phyloP scores from a whole-genome alignment of 371 early-diverging fungal genomes.

The Mucor circinelloides region DNA sequence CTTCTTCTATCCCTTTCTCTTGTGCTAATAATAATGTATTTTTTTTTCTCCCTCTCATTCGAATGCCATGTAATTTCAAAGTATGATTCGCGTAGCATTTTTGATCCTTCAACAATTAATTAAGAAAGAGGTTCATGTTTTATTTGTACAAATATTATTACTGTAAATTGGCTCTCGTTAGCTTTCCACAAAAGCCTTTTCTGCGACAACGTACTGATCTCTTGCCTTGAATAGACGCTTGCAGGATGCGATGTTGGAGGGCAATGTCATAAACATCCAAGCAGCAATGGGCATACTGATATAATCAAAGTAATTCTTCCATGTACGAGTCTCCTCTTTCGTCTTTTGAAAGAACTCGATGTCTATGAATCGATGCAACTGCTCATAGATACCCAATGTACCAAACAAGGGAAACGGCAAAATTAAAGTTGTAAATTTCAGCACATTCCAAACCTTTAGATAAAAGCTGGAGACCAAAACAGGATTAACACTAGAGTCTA shows the following conservation, averaged over 20 bases:
- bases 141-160: background rate
- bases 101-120: too few species aligned
- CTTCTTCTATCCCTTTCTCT: background rate
- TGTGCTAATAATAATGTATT: background rate
- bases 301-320: conserved; percentile 47
- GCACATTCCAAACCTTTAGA: conserved; percentile 39
- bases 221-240: conserved; percentile 42
- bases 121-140: background rate
- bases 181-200: conserved; percentile 34
- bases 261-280: conserved; percentile 58
- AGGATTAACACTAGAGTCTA: conserved; percentile 30
- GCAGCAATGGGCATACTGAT: conserved; percentile 47
- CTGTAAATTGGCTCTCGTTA: background rate
- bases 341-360: conserved; percentile 39
- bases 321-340: conserved; percentile 36
- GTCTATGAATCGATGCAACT: conserved; percentile 46
- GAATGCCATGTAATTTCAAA: background rate
- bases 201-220: conserved; percentile 49
- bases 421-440: conserved; percentile 47
- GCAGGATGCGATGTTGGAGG: conserved; percentile 50
- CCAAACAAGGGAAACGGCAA: conserved; percentile 53
- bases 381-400: conserved; percentile 49
- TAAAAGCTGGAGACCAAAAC: conserved; percentile 43
- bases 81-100: too few species aligned
- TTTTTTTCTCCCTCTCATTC: background rate